These are phyloP conservation scores for Mycogone perniciosa DNA, from an alignment of 2,329 filamentous ascomycete genomes.

Conservation along the genomic window DNA sequence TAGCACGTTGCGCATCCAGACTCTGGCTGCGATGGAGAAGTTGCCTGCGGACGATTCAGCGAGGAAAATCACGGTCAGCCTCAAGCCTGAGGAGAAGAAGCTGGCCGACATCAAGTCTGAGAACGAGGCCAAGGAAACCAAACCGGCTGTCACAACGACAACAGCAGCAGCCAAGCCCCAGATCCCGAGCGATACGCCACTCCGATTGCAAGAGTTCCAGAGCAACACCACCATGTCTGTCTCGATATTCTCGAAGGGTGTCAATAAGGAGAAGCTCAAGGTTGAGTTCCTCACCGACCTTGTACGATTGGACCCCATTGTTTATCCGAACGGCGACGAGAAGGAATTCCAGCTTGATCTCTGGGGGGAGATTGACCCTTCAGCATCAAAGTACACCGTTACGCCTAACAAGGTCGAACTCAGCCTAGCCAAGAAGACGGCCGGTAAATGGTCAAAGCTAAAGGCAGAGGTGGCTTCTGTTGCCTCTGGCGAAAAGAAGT, in stretches of 20 bases:
- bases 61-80: conserved; percentile 37
- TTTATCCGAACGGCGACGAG: conserved; percentile 44
- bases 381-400: conserved; percentile 55
- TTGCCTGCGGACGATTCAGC: conserved; percentile 39
- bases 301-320: conserved; percentile 24
- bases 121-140: not conserved
- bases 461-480: conserved; percentile 5
- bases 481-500: conserved; percentile 10
- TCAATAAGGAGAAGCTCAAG: conserved; percentile 34
- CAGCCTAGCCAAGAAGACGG: conserved; percentile 57
- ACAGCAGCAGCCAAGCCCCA: conserved; percentile 13
- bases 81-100: conserved; percentile 26
- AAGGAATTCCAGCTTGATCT: conserved; percentile 59
- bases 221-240: conserved; percentile 29
- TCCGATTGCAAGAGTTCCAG: conserved; percentile 32
- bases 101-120: conserved; percentile 17
- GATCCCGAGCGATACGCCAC: conserved; percentile 19
- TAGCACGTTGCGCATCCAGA: conserved; percentile 41
- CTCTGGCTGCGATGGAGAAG: conserved; percentile 38
- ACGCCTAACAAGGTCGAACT: conserved; percentile 78
- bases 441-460: conserved; percentile 60
- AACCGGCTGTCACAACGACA: not conserved
- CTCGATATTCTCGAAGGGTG: conserved; percentile 38
- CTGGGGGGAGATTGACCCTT: conserved; percentile 57
- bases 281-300: conserved; percentile 27